These are phyloP conservation scores for Narthecium ossifragum DNA, from an alignment of 106 monocot genomes.

Conservation along the genomic window DNA sequence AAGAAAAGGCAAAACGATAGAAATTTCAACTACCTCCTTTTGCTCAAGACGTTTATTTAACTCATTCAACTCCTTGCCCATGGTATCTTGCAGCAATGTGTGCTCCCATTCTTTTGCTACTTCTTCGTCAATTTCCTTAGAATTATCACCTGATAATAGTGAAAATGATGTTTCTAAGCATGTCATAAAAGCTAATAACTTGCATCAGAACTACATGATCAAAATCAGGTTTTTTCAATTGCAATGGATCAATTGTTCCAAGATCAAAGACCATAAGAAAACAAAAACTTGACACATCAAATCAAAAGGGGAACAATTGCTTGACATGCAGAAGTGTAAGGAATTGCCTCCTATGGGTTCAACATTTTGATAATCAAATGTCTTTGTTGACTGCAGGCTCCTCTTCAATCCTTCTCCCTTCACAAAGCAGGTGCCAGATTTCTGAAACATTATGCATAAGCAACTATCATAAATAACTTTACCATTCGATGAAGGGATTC, in stretches of 20 bases:
- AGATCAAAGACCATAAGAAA: not conserved
- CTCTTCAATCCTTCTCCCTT: conserved; percentile 69
- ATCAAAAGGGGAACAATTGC: no score
- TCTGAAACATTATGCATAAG: conserved; percentile 37
- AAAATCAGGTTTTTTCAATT: not conserved
- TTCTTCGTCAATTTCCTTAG: conserved; percentile 84
- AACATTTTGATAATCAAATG: conserved; percentile 55
- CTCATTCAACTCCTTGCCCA: conserved; percentile 97
- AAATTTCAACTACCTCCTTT: conserved; percentile 93
- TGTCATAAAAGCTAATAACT: not conserved
- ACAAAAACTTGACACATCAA: no score
- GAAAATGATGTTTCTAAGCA: not conserved
- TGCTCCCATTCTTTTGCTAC: conserved; percentile 96
- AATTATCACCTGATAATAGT: conserved; percentile 37
- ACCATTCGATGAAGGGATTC: not conserved
- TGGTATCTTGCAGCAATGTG: conserved; percentile 73
- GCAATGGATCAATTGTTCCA: not conserved
- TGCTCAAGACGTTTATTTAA: conserved; percentile 80
- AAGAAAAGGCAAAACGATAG: no score
- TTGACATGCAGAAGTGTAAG: not conserved
- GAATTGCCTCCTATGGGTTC: conserved; percentile 49
- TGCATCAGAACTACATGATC: not conserved
- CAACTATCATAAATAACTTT: not conserved
- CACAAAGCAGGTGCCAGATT: conserved; percentile 29
- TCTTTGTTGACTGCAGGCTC: conserved; percentile 53